These are phyloP conservation scores for Penicillium dipodomyicola DNA, from an alignment of 495 filamentous ascomycete species.

Conservation along the genomic window DNA sequence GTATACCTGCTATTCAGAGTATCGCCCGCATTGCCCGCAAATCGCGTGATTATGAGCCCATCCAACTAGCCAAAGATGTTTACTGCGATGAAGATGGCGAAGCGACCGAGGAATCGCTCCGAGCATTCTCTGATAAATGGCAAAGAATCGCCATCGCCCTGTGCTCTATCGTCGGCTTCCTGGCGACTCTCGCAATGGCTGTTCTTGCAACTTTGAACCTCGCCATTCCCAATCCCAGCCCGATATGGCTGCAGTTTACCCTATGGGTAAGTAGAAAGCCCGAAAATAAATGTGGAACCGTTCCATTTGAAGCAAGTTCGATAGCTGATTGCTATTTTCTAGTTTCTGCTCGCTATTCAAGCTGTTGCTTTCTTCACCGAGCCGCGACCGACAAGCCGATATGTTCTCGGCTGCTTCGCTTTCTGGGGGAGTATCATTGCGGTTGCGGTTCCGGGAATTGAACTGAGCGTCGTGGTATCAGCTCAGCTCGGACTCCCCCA, in stretches of 20 bases:
- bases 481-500: constrained; percentile 9
- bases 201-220: constrained; percentile 20
- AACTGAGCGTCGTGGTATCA: constrained; percentile 22
- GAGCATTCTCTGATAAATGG: constrained; percentile 32
- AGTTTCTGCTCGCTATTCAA: constrained; percentile 35
- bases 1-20: constrained; percentile 25
- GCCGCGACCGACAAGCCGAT: constrained; percentile 30
- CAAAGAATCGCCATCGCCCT: constrained; percentile 23
- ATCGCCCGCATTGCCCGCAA: constrained; percentile 23
- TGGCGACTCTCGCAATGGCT: constrained; percentile 23
- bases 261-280: constrained; percentile 35
- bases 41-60: constrained; percentile 22
- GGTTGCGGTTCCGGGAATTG: constrained; percentile 14
- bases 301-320: not conserved
- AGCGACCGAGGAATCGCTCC: constrained; percentile 30
- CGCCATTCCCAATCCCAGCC: constrained; percentile 9
- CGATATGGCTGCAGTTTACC: constrained; percentile 35
- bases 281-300: not conserved
- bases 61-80: constrained; percentile 17
- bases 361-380: constrained; percentile 38
- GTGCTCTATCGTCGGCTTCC: constrained; percentile 21
- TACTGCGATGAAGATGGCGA: constrained; percentile 37
- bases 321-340: not conserved
- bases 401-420: constrained; percentile 27
- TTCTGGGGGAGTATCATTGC: constrained; percentile 34